Base-by-base conservation (phyloP, 169 alveolate genomes). In the Babesia gibsoni region DNA sequence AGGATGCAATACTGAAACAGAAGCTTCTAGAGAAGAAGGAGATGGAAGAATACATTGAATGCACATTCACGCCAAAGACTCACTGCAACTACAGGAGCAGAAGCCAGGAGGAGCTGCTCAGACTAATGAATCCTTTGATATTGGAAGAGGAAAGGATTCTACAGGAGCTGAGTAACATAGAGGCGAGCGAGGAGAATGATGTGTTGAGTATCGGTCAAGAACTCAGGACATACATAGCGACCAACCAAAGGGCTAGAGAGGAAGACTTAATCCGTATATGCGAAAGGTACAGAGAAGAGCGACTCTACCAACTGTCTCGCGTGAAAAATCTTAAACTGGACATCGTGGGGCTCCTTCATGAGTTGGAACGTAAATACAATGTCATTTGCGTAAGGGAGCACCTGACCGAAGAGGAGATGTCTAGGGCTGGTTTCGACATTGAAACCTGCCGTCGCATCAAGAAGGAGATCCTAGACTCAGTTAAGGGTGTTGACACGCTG, bases 281-380 rank as follows among this genome's bases (percentile, higher is more conserved):
- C 52, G 80, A 65, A 45, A 43, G 29, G 29, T 77, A 77, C 75
- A 49, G 81, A 18, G 82, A 77, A 14, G 86, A 77, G 75, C 59
- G 86, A 27, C 86, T 77, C 43, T 67, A 59, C 52, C 82, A 77
- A 27, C 22, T 77, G 20, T 41, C 78, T n/a, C 30, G 45, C 14
- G 49, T 49, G n/a, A 77, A 65, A 48, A 41, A 33, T 65, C 27
- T n/a, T 5, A 67, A 63, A 53, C 64, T 66, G 20, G 80, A 67
- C 49, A 36, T 77, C n/a, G 80, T 77, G 22, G 73, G 82, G n/a
- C 67, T 61, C 20, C 70, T 77, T 32, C 86, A 77, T 29, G 81
- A 77, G 39, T 43, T 77, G 27, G 86, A 77, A 50, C 53, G 86
- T 41, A 41, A 65, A 65, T 66, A 50, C 67, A 77, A 77, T 56